Conservation (phyloP, 2,329 filamentous ascomycete genomes). For the Cordyceps cicadae region DNA sequence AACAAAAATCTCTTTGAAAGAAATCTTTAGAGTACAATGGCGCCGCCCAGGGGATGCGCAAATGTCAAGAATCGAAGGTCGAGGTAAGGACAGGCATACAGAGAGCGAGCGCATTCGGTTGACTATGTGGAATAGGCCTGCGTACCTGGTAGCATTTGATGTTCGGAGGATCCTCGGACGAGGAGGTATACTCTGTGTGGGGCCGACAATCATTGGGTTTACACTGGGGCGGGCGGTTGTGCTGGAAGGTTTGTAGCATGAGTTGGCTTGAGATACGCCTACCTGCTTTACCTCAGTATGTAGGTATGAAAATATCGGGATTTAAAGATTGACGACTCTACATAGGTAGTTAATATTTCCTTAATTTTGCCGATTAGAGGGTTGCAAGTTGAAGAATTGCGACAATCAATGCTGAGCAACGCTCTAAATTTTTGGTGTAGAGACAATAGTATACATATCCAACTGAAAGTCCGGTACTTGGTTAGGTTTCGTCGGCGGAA, state of each 20-base stretch:
- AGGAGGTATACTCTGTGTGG: background rate
- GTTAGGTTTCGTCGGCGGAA: background rate
- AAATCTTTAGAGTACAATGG: background rate
- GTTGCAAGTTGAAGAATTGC: background rate
- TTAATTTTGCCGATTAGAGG: background rate
- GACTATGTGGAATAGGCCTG: background rate
- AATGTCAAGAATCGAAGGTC: constrained; percentile 1
- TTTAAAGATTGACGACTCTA: too few relatives aligned
- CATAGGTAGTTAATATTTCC: background rate
- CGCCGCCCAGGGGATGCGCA: background rate
- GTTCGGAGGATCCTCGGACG: constrained; percentile 12
- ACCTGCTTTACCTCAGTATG: too few relatives aligned
- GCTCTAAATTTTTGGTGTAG: background rate
- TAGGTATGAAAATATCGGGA: too few relatives aligned
- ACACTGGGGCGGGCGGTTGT: background rate
- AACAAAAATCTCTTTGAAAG: background rate
- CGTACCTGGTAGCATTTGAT: background rate
- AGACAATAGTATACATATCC: background rate
- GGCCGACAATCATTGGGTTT: too few relatives aligned
- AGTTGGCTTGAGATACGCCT: too few relatives aligned
- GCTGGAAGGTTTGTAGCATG: background rate
- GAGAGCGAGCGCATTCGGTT: background rate
- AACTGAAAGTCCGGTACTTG: background rate
- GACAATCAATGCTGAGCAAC: background rate
- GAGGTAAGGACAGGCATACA: constrained; percentile 9